Evolutionary conservation across 179 eudicot genomes (phyloP).

Genomic region (Carnegiea gigantea): DNA sequence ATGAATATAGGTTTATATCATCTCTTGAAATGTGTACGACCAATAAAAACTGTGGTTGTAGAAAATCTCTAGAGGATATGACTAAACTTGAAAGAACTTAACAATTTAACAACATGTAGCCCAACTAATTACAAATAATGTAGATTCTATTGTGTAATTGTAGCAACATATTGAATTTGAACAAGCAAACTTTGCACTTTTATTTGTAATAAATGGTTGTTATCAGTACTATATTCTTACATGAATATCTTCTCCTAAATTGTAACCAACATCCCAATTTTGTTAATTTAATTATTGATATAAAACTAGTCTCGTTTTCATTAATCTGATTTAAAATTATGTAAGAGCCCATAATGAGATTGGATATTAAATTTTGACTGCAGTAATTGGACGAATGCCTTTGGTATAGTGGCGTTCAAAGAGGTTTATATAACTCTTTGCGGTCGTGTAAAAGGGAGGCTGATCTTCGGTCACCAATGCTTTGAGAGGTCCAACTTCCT

Average conservation of each 20-base stretch:
- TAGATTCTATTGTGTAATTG: background rate
- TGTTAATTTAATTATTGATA: background rate
- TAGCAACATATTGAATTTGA: background rate
- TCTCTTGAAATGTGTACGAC: background rate
- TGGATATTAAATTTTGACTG: constrained; percentile 10
- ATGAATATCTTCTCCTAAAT: background rate
- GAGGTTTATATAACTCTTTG: constrained; percentile 17
- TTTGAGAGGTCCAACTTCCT: constrained; percentile 20
- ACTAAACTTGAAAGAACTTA: background rate
- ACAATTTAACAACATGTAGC: background rate
- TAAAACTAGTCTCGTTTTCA: background rate
- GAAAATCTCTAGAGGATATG: background rate
- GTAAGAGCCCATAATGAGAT: background rate
- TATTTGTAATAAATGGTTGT: background rate
- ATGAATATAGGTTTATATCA: background rate
- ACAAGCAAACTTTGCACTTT: background rate
- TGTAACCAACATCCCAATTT: background rate
- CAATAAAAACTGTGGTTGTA: background rate
- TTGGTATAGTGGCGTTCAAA: constrained; percentile 13
- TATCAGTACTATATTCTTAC: too few relatives aligned
- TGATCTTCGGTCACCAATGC: constrained; percentile 18
- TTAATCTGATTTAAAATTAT: background rate
- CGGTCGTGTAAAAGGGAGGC: constrained; percentile 13
- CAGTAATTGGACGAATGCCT: constrained; percentile 17
- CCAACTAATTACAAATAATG: background rate